Conservation (phyloP, 1,139 yeast genomes). For the Scheffersomyces cryptocercus region DNA sequence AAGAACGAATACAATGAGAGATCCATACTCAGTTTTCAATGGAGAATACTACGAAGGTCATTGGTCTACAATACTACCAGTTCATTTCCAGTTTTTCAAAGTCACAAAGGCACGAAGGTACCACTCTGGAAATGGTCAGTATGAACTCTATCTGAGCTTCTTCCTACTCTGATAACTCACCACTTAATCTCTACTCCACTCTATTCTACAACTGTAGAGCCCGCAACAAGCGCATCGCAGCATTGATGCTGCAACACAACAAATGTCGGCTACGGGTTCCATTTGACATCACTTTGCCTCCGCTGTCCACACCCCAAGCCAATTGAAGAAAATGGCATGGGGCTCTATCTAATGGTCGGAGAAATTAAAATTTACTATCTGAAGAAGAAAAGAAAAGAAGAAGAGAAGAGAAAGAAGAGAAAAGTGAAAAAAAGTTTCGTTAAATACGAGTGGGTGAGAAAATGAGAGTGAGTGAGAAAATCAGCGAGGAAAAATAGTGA, state of each 20-base stretch:
- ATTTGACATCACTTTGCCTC: slow-evolving; percentile 46
- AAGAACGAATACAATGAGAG: no score
- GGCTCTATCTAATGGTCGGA: slow-evolving; percentile 64
- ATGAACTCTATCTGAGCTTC: no score
- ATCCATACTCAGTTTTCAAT: no score
- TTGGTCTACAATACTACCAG: no score
- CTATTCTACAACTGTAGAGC: neutral
- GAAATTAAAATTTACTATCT: slow-evolving; percentile 30
- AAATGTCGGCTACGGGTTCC: neutral
- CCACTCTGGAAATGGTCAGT: no score
- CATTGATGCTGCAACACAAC: neutral
- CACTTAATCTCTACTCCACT: no score
- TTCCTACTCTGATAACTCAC: no score
- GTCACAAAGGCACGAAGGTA: no score
- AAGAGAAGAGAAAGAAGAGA: slow-evolving; percentile 5
- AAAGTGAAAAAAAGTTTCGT: slow-evolving; percentile 1
- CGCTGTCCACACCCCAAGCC: slow-evolving; percentile 71
- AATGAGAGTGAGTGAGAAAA: no score
- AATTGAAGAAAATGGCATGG: slow-evolving; percentile 38
- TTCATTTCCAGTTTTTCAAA: no score
- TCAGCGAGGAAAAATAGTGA: no score
- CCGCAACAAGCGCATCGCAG: neutral
- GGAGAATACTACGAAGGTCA: no score
- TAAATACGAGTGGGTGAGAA: neutral
- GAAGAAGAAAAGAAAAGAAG: slow-evolving; percentile 15